Percentiles rank a stretch among this genome's conserved stretches.
phyloP scores from a whole-genome alignment of 2,329 filamentous ascomycete species.

The Diplodia seriata region DNA sequence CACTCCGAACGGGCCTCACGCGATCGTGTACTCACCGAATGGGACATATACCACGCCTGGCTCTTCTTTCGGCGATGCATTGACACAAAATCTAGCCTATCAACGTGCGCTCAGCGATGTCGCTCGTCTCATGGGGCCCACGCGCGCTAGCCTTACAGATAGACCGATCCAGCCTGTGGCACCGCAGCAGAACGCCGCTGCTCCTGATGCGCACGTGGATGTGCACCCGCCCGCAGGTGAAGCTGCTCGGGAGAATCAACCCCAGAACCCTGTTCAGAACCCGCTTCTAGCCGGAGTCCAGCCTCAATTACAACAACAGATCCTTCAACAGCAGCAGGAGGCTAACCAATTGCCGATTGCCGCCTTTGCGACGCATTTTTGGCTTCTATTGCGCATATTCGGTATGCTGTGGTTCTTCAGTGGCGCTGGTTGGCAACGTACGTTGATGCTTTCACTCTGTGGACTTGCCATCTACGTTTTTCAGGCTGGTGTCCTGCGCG shows the following conservation, averaged over 20 bases:
- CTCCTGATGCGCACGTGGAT: background rate
- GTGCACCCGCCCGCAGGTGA: background rate
- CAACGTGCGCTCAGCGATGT: slow-evolving; percentile 27
- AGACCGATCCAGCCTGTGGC: background rate
- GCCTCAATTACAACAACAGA: slow-evolving; percentile 16
- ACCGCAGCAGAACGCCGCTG: slow-evolving; percentile 14
- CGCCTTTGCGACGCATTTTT: slow-evolving; percentile 51
- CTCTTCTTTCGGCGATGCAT: slow-evolving; percentile 4
- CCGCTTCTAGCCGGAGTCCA: slow-evolving; percentile 10
- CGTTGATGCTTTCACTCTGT: slow-evolving; percentile 42
- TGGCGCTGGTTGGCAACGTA: slow-evolving; percentile 47
- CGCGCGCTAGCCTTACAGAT: slow-evolving; percentile 7
- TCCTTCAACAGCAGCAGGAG: slow-evolving; percentile 20
- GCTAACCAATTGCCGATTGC: slow-evolving; percentile 17
- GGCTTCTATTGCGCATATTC: slow-evolving; percentile 62
- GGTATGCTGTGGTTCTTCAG: slow-evolving; percentile 63
- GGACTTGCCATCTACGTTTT: slow-evolving; percentile 47
- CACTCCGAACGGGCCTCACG: slow-evolving; percentile 47
- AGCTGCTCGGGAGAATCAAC: background rate
- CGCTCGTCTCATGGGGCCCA: slow-evolving; percentile 15
- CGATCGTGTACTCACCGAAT: slow-evolving; percentile 39
- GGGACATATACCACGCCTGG: slow-evolving; percentile 6
- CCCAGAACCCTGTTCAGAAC: slow-evolving; percentile 14
- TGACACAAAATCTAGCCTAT: slow-evolving; percentile 22
- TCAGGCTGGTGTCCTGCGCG: slow-evolving; percentile 38